These are phyloP conservation scores for Zygosaccharomyces pseudobailii DNA, from an alignment of 1,139 yeast genomes.

Conservation along the genomic window DNA sequence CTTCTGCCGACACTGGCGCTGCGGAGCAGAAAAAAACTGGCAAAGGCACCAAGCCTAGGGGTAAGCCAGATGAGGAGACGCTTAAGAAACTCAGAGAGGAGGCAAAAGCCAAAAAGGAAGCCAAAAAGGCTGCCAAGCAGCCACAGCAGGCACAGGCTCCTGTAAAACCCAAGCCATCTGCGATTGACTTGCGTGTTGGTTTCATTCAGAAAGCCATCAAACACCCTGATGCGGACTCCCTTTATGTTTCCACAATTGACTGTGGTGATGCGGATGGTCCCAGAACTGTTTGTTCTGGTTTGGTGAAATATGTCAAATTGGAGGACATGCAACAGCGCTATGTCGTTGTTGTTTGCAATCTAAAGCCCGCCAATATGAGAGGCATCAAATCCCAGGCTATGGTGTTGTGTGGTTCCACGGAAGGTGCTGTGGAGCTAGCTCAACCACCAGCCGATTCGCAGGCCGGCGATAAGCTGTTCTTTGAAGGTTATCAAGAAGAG, in stretches of 20 bases:
- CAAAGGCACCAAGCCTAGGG: constrained; percentile 36
- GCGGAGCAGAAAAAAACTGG: constrained; percentile 37
- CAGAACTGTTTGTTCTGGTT: constrained; percentile 95
- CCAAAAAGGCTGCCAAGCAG: constrained; percentile 64
- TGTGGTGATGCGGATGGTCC: constrained; percentile 97
- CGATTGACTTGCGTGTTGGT: constrained; percentile 92
- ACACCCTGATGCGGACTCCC: constrained; percentile 96
- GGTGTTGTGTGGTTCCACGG: constrained; percentile 89
- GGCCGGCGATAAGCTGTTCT: constrained; percentile 95
- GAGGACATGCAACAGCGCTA: constrained; percentile 80
- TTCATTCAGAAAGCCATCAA: constrained; percentile 92
- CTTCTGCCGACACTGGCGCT: constrained; percentile 31
- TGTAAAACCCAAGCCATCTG: constrained; percentile 67
- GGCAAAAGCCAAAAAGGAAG: constrained; percentile 70
- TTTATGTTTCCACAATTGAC: constrained; percentile 93
- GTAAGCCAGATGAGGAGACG: constrained; percentile 58
- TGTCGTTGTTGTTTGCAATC: constrained; percentile 80
- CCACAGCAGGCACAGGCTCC: constrained; percentile 52
- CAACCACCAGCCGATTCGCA: constrained; percentile 92
- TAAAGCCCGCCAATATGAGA: constrained; percentile 90
- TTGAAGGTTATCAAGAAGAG: constrained; percentile 76
- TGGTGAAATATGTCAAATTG: constrained; percentile 70
- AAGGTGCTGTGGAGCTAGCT: constrained; percentile 75
- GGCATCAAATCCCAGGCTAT: constrained; percentile 93
- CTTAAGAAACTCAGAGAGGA: constrained; percentile 57